Evolutionary conservation across 345 rosid species (phyloP).

Genomic region (Adansonia digitata): DNA sequence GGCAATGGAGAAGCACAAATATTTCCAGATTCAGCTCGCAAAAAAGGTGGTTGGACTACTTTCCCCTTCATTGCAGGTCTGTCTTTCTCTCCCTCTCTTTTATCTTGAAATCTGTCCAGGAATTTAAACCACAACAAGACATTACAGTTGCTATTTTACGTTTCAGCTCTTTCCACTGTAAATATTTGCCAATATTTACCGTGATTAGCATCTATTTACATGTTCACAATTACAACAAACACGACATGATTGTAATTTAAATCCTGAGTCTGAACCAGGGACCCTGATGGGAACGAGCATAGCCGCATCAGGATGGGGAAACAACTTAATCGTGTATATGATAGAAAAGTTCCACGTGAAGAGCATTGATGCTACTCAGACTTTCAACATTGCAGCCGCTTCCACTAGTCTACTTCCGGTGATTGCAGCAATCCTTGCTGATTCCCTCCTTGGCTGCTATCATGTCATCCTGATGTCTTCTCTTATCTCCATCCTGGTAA

Average conservation of each 20-base stretch:
- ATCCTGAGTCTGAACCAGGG: too few species aligned
- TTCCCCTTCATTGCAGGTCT: conserved; percentile 48
- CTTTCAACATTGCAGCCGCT: conserved; percentile 29
- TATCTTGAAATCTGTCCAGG: too few species aligned
- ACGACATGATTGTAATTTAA: too few species aligned
- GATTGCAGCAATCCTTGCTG: conserved; percentile 40
- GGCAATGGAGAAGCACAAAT: conserved; percentile 7
- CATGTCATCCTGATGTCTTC: conserved; percentile 26
- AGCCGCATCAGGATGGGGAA: conserved; percentile 38
- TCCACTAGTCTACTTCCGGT: conserved; percentile 31
- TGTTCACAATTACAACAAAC: too few species aligned
- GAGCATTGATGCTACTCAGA: conserved; percentile 42
- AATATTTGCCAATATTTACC: too few species aligned
- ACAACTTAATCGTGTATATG: conserved; percentile 36
- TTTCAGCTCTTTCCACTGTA: too few species aligned
- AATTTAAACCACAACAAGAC: too few species aligned
- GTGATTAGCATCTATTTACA: too few species aligned
- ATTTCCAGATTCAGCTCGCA: conserved; percentile 6
- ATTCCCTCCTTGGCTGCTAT: conserved; percentile 38
- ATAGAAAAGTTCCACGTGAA: conserved; percentile 34
- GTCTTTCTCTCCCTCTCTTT: background rate
- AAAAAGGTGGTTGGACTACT: conserved; percentile 46
- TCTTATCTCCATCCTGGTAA: conserved; percentile 34
- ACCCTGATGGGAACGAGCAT: conserved; percentile 29
- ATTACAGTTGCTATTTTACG: too few species aligned